Evolutionary conservation across 495 filamentous ascomycete genomes (phyloP).

Genomic region (Aspergillus nidulans): DNA sequence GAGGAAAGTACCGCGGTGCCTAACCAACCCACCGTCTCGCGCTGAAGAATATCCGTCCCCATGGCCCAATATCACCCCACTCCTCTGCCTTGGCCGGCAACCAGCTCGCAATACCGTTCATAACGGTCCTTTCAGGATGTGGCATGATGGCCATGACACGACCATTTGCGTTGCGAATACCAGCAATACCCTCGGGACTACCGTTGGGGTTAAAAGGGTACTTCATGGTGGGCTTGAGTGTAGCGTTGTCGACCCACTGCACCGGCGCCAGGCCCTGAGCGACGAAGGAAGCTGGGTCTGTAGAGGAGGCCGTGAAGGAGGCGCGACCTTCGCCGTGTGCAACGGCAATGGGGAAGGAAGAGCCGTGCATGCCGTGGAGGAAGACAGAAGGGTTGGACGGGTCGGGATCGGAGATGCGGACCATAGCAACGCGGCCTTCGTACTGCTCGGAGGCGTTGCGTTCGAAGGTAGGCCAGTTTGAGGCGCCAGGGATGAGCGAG

Average conservation of each 20-base stretch:
- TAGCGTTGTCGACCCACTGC: slow-evolving; percentile 77
- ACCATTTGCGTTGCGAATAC: slow-evolving; percentile 73
- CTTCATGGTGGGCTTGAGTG: slow-evolving; percentile 63
- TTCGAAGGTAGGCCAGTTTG: slow-evolving; percentile 83
- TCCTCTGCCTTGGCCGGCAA: slow-evolving; percentile 60
- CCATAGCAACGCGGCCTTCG: slow-evolving; percentile 87
- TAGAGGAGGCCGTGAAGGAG: slow-evolving; percentile 48
- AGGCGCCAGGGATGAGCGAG: slow-evolving; percentile 79
- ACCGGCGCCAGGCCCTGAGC: slow-evolving; percentile 63
- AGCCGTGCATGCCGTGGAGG: slow-evolving; percentile 84
- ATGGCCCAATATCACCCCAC: slow-evolving; percentile 86
- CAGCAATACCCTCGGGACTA: slow-evolving; percentile 80
- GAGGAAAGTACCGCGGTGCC: too few relatives aligned
- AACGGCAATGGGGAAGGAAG: slow-evolving; percentile 77
- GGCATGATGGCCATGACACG: slow-evolving; percentile 94
- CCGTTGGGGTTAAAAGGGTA: slow-evolving; percentile 97
- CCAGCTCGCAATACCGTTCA: slow-evolving; percentile 78
- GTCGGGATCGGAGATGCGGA: slow-evolving; percentile 64
- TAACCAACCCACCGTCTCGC: slow-evolving; percentile 83
- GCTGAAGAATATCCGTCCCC: slow-evolving; percentile 74
- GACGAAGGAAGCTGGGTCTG: slow-evolving; percentile 47
- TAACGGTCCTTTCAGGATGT: slow-evolving; percentile 87
- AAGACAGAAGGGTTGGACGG: slow-evolving; percentile 68
- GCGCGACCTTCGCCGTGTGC: slow-evolving; percentile 93
- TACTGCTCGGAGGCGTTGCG: slow-evolving; percentile 86